These are phyloP conservation scores for Trichoderma gamsii DNA, from an alignment of 495 filamentous ascomycete species.

Conservation along the genomic window DNA sequence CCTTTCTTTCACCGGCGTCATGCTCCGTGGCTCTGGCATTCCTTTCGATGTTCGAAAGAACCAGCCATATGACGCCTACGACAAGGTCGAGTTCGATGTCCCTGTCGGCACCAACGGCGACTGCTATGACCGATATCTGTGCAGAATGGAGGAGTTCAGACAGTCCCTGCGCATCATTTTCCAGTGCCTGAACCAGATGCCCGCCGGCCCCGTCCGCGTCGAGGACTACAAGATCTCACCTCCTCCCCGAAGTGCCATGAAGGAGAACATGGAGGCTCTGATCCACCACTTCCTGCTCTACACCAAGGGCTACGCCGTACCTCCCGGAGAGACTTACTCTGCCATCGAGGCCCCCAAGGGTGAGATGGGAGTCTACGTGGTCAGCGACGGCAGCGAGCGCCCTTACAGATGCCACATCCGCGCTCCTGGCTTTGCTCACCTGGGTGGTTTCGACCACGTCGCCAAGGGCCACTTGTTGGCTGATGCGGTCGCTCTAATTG, in stretches of 20 bases:
- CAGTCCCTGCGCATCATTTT: constrained; percentile 96
- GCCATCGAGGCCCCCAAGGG: constrained; percentile 98
- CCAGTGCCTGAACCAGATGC: constrained; percentile 99
- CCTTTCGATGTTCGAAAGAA: constrained; percentile 97
- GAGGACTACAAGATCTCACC: constrained; percentile 99
- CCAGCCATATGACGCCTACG: constrained; percentile 95
- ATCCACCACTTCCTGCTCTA: constrained; percentile 99
- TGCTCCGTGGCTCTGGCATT: constrained; percentile 95
- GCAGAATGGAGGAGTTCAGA: constrained; percentile 99
- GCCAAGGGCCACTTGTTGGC: constrained; percentile 87
- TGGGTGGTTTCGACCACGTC: constrained; percentile 90
- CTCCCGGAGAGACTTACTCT: constrained; percentile 96
- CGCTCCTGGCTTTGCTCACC: constrained; percentile 93
- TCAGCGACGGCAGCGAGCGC: constrained; percentile 90
- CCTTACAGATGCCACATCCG: constrained; percentile 98
- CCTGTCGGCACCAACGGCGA: constrained; percentile 95
- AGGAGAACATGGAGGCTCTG: constrained; percentile 99
- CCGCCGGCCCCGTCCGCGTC: constrained; percentile 82
- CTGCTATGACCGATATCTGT: constrained; percentile 98
- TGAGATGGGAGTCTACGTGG: constrained; percentile 98
- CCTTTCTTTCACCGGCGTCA: constrained; percentile 93
- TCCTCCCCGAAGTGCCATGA: constrained; percentile 95
- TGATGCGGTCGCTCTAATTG: constrained; percentile 95
- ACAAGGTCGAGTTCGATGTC: constrained; percentile 95
- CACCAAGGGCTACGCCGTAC: constrained; percentile 95